Base-by-base conservation (phyloP, 169 alveolate genomes). In the Blepharisma undulans region DNA sequence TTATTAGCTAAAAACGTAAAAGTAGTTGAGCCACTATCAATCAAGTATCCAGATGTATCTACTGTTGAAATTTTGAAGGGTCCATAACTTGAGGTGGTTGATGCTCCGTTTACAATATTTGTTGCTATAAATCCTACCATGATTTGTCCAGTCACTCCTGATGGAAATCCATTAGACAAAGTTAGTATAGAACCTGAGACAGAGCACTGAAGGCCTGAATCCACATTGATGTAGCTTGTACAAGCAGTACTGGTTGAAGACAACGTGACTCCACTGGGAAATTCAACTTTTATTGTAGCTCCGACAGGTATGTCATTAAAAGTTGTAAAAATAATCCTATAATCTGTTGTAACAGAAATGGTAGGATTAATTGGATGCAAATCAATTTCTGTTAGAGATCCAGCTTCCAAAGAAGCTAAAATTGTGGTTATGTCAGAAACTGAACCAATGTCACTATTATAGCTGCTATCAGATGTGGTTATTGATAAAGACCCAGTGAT, bases 261-360 rank as follows among this genome's bases (percentile, higher is more conserved):
- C 25, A 86, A 8, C 1, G 66, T 2, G 66, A 48, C 66, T 19
- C 84, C 84, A 7, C 36, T 32, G 21, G 91, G 84, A 60, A 86
- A 32, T 22, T 25, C 36, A 0, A 66, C 8, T 27, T 27, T 21
- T 22, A 86, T 66, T 12, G n/a, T 21, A 0, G 91, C 22, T 27
- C 66, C 84, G 10, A 14, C 16, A 12, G 84, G 48, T 0, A 86
- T 72, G 14, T 48, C 29, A 36, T 72, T 27, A 34, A 25, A 30
- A 71, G 91, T 86, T 30, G 91, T 86, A 32, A 86, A 86, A 27
- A 86, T 72, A 18, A 86, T 22, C 19, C 80, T 86, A 72, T 86
- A 86, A 30, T 27, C 36, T 21, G 84, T 86, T 6, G 72, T 22
- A 0, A 3, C 36, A 29, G 80, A 71, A 22, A 86, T 85, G 21